Evolutionary conservation across 2,329 filamentous ascomycete genomes (phyloP), one percentile per base, ranked within the genome.

Genomic region (Penicillium crustosum): DNA sequence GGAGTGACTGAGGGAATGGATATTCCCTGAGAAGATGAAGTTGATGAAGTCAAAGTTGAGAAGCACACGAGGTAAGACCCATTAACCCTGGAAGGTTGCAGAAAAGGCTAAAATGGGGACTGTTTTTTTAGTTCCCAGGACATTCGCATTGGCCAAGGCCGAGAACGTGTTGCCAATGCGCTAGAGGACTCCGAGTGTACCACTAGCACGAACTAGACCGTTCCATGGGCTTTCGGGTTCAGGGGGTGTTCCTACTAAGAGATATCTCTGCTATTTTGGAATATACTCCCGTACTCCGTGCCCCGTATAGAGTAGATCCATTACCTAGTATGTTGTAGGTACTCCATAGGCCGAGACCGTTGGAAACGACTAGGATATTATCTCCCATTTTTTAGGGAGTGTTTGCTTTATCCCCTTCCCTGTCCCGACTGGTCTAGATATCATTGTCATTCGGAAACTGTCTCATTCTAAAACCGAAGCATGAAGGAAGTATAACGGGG

Each of bases 181-280:
- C 39, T 41, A 45, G 6, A 29, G 27, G 15, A 17, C 19, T 23
- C 49, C 38, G 13, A 29, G 38, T 25, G 25, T 39, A 42, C 31
- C 58, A 57, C 64, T 64, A 63, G 47, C 35, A 55, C 59, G 63
- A 58, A 65, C 65, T 67, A 67, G 65, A 66, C 58, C 63, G 63
- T 61, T 66, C 63, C 58, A 60, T 67, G 63, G 62, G 6, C 15
- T 35, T 4, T 21, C 31, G 31, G 31, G 31, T 33, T 45, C 42
- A 19, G 25, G 41, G 25, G 43, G 42, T 43, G 17, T 12, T 12
- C 1, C n/a, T 36, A 9, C 4, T 49, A n/a, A n/a, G 10, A 9
- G 17, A 25, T 27, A 39, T 35, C 6, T 33, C 31, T 27, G 29
- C 29, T 33, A 33, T 33, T 15, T 33, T 33, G 31, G 31, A 15